These are phyloP conservation scores for Hyaloraphidium curvatum DNA, from an alignment of 192 early-diverging fungal species.

Conservation along the genomic window DNA sequence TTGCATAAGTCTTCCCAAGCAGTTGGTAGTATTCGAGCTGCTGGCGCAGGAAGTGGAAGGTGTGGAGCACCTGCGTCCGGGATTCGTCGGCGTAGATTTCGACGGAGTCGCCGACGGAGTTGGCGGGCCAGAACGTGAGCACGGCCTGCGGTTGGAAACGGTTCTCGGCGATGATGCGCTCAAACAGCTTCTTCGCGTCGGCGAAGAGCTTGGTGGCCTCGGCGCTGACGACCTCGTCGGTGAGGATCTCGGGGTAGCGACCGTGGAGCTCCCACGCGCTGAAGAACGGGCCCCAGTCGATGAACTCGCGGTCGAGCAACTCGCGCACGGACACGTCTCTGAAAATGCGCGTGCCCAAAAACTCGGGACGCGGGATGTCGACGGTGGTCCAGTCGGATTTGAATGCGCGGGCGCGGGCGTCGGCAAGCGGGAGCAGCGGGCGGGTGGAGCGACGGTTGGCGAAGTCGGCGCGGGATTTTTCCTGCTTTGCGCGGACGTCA, in stretches of 20 bases:
- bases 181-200: constrained; percentile 64
- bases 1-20: too few species aligned
- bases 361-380: too few species aligned
- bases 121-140: constrained; percentile 75
- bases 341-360: too few species aligned
- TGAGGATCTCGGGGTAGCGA: constrained; percentile 90
- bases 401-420: constrained; percentile 40
- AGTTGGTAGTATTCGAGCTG: too few species aligned
- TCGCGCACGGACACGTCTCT: too few species aligned
- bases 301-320: too few species aligned
- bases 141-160: constrained; percentile 51
- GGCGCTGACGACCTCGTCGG: constrained; percentile 74
- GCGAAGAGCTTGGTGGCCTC: constrained; percentile 78
- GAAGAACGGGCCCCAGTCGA: constrained; percentile 98
- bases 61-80: constrained; percentile 37
- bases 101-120: constrained; percentile 76
- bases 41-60: constrained; percentile 74
- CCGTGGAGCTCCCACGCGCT: constrained; percentile 91
- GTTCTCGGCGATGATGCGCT: constrained; percentile 55
- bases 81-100: constrained; percentile 62
- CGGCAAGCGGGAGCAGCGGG: constrained; percentile 43
- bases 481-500: too few species aligned
- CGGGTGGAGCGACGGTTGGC: too few species aligned
- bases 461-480: too few species aligned
- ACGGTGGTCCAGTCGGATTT: constrained; percentile 51